phyloP scores from a whole-genome alignment of 768 basidiomycete species.

The Xanthoconium stramineum region DNA sequence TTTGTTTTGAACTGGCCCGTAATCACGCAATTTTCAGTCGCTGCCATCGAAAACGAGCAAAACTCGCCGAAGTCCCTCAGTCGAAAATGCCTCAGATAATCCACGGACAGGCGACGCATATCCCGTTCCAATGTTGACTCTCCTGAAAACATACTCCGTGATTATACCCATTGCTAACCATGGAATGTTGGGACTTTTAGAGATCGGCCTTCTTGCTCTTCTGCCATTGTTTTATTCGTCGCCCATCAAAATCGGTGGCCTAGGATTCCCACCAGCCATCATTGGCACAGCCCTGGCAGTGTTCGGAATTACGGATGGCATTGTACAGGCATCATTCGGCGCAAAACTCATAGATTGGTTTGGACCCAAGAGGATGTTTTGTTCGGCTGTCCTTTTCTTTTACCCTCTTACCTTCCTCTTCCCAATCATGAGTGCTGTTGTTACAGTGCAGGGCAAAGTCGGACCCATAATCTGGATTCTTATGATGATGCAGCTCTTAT shows the following conservation, averaged over 20 bases:
- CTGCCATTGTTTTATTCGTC: slow-evolving; percentile 46
- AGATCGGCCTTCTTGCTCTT: slow-evolving; percentile 38
- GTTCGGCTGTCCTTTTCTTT: slow-evolving; percentile 36
- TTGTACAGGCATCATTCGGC: slow-evolving; percentile 41
- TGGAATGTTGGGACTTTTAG: slow-evolving; percentile 39
- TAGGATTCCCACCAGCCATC: slow-evolving; percentile 39
- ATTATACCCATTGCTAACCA: slow-evolving; percentile 44
- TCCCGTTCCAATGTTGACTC: slow-evolving; percentile 32
- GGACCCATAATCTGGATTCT: slow-evolving; percentile 37
- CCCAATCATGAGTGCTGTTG: slow-evolving; percentile 43
- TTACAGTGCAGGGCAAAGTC: slow-evolving; percentile 30
- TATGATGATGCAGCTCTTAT: slow-evolving; percentile 29
- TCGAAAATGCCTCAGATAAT: neutral
- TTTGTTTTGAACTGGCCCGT: neutral
- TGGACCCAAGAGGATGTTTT: slow-evolving; percentile 43
- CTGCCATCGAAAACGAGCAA: slow-evolving; percentile 17
- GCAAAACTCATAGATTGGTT: slow-evolving; percentile 37
- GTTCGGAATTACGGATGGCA: slow-evolving; percentile 41
- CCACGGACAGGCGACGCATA: neutral
- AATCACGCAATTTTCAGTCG: slow-evolving; percentile 19
- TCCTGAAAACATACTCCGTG: slow-evolving; percentile 32
- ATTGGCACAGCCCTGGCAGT: slow-evolving; percentile 40
- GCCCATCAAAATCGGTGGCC: slow-evolving; percentile 41
- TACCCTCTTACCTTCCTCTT: slow-evolving; percentile 40
- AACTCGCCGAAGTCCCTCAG: neutral